Base-by-base conservation (phyloP, 1,139 yeast genomes). In the Geotrichum cucujoidarum region DNA sequence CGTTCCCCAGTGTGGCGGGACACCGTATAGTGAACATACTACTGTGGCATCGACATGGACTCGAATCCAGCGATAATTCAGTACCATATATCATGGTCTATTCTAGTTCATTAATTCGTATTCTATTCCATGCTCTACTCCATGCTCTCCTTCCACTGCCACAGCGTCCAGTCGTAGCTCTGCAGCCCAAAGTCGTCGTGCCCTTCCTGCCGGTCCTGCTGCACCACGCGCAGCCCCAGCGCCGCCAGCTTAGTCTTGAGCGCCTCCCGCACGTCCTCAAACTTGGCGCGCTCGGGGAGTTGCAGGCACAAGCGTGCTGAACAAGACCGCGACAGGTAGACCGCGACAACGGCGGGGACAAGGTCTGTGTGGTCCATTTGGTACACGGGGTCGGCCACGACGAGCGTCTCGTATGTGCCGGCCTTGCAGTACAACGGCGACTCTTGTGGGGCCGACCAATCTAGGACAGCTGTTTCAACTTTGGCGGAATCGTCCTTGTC, bases 351-450 rank as follows among this genome's bases (percentile, higher is more conserved):
- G 44, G 76, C 65, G 2, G 76, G 75, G 0, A 92, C 80, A 80
- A 86, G 77, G 25, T 65, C 64, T 0, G 97, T 97, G 61, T 92
- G 97, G 31, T 78, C 74, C 0, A 82, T 68, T 0, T 96, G 85
- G 64, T 92, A 92, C 1, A 90, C 80, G 0, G 97, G 96, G 64
- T 92, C 98, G 30, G 96, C 83, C 4, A 87, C 67, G 0, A 92
- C 68, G 2, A 90, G 71, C 0, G 88, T 77, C 39, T 76, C 73
- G 61, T 76, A 87, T 55, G 31, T 58, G 57, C 47, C 59, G 48
- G 47, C 39, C 7, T 29, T 36, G 17, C 37, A 51, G 16, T 56
- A 55, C 1, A 62, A 53, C 60, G 78, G 79, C 1, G 63, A 48
- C 0, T 56, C 21, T 4, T 30, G 40, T 0, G 90, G 88, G 39